Evolutionary conservation across 495 filamentous ascomycete genomes (phyloP).

Genomic region (Neurospora sp.): DNA sequence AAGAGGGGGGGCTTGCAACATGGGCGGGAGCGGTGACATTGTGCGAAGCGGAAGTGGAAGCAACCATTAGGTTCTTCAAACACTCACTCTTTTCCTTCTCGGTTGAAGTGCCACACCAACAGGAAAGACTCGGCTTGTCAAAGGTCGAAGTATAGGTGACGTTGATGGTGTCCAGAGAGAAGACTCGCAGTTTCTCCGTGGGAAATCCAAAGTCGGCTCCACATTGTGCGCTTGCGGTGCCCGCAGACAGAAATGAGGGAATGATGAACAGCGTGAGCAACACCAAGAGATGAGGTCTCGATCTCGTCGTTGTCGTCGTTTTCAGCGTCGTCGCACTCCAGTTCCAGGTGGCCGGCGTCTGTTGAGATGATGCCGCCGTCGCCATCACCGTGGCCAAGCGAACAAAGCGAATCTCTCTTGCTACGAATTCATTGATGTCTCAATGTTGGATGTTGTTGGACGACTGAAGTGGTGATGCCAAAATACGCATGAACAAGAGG

Average conservation of each 20-base stretch:
- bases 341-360: background rate
- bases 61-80: background rate
- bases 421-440: conserved; percentile 10
- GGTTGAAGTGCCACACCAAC: conserved; percentile 13
- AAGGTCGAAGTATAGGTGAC: conserved; percentile 17
- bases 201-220: conserved; percentile 11
- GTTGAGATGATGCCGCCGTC: conserved; percentile 4
- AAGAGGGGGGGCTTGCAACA: background rate
- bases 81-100: background rate
- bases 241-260: conserved; percentile 9
- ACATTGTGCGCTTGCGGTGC: conserved; percentile 9
- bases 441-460: background rate
- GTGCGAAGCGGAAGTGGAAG: background rate
- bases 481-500: background rate
- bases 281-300: background rate
- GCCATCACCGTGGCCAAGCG: conserved; percentile 19
- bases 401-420: conserved; percentile 7
- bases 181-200: background rate
- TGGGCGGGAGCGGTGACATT: background rate
- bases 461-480: background rate
- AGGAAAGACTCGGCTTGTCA: conserved; percentile 13
- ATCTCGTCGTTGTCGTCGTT: conserved; percentile 1
- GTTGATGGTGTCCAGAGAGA: conserved; percentile 17
- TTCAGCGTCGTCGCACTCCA: background rate
- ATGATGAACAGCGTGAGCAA: conserved; percentile 7